Conservation (phyloP, 306 rosid genomes). For the Luffa aegyptiaca region DNA sequence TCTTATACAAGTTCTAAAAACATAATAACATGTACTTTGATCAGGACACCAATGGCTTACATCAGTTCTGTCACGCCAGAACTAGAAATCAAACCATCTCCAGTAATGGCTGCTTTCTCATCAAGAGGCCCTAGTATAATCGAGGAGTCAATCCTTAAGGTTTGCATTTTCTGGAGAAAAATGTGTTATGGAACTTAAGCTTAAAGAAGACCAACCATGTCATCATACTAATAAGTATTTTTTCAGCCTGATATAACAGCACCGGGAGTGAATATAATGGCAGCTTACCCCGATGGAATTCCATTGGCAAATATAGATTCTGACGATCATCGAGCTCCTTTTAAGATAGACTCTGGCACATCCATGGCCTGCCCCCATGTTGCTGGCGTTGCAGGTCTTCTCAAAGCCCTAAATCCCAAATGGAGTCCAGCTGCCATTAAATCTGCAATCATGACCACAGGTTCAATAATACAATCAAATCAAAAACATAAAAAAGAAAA, state of each 20-base stretch:
- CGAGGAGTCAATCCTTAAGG: conserved; percentile 51
- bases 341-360: conserved; percentile 25
- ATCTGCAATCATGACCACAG: conserved; percentile 2
- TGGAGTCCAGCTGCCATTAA: conserved; percentile 1
- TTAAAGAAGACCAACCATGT: background rate
- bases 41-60: conserved; percentile 41
- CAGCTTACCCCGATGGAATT: conserved; percentile 20
- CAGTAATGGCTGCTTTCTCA: conserved; percentile 50
- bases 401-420: conserved; percentile 37
- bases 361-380: conserved; percentile 70
- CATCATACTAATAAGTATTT: background rate
- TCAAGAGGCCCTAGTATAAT: conserved; percentile 53
- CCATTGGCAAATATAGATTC: conserved; percentile 10
- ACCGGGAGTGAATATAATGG: conserved; percentile 45
- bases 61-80: conserved; percentile 26
- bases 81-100: conserved; percentile 29
- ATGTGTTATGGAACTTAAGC: background rate
- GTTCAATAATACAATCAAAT: background rate
- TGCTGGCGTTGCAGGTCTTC: conserved; percentile 41
- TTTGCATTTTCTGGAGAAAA: background rate
- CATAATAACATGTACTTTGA: background rate
- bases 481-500: background rate
- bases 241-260: conserved; percentile 48
- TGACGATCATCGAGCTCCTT: conserved; percentile 30
- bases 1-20: background rate